These are phyloP conservation scores for Nothophytophthora sp. DNA, from an alignment of 352 stramenopile genomes.

Conservation along the genomic window DNA sequence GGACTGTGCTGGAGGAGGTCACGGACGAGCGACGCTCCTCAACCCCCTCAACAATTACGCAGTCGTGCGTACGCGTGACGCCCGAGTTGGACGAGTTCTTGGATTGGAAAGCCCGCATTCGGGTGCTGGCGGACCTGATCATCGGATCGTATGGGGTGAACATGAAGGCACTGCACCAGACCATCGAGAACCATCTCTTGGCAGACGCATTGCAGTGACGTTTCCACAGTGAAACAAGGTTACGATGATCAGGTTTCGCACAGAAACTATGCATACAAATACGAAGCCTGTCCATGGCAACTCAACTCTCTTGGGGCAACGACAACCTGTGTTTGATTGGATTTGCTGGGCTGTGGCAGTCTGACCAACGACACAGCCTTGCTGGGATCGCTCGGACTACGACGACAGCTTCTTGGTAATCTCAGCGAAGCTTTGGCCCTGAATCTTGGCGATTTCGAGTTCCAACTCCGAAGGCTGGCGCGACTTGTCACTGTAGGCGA, in stretches of 20 bases:
- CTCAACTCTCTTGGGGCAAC: too few relatives aligned
- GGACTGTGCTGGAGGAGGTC: constrained; percentile 23
- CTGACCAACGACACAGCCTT: too few relatives aligned
- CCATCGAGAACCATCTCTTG: constrained; percentile 12
- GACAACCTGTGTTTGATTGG: too few relatives aligned
- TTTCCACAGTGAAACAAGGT: too few relatives aligned
- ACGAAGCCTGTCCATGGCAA: too few relatives aligned
- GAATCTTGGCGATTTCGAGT: constrained; percentile 60
- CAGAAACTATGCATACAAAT: too few relatives aligned
- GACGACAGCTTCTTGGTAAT: constrained; percentile 72
- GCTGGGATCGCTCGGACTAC: too few relatives aligned
- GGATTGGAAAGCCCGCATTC: neutral
- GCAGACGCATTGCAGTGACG: neutral
- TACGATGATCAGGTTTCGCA: too few relatives aligned
- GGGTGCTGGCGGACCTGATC: constrained; percentile 15
- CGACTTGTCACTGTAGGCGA: constrained; percentile 72
- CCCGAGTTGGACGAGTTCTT: constrained; percentile 2
- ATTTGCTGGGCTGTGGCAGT: too few relatives aligned
- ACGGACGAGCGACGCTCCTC: neutral
- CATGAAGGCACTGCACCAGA: constrained; percentile 17
- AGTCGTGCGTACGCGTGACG: constrained; percentile 13
- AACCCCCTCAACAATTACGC: constrained; percentile 2
- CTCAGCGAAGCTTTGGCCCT: constrained; percentile 79
- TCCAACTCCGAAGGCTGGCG: constrained; percentile 77
- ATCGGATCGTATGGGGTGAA: constrained; percentile 20